These are phyloP conservation scores for Pistacia atlantica DNA, from an alignment of 345 rosid species.

Conservation along the genomic window DNA sequence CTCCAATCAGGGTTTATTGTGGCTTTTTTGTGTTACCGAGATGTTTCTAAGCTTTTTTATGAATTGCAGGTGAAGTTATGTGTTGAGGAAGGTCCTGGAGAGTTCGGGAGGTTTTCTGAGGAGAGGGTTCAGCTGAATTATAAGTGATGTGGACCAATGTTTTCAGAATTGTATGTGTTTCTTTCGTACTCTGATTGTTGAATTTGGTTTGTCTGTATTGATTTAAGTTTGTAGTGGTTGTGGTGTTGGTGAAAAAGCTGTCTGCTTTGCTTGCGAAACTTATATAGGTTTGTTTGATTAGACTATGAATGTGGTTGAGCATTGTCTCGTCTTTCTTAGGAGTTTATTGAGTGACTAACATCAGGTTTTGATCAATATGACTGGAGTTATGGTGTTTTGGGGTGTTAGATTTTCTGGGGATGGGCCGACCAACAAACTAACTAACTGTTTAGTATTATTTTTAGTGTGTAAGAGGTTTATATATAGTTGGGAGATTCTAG, in stretches of 20 bases:
- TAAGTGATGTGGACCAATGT: slow-evolving; percentile 88
- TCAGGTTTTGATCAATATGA: too few species aligned
- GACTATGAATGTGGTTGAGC: not conserved
- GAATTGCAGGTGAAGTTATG: slow-evolving; percentile 15
- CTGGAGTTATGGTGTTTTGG: not conserved
- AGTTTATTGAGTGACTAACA: too few species aligned
- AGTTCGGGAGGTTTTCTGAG: slow-evolving; percentile 12
- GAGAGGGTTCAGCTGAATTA: slow-evolving; percentile 14
- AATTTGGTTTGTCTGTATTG: not conserved
- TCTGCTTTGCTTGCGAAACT: not conserved
- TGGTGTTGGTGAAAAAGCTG: not conserved
- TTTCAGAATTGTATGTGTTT: slow-evolving; percentile 67
- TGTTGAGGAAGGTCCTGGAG: not conserved
- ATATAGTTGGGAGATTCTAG: not conserved
- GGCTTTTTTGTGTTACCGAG: not conserved
- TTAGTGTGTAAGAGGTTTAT: too few species aligned
- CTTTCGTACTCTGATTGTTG: not conserved
- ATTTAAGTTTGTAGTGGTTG: not conserved
- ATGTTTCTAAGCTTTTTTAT: not conserved
- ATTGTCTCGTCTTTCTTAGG: too few species aligned
- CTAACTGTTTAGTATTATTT: too few species aligned
- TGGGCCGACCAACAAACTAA: not conserved
- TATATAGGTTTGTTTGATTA: not conserved
- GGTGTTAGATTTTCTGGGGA: not conserved
- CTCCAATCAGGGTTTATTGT: slow-evolving; percentile 1